Conservation (phyloP, 306 rosid genomes). For the Corylus avellana region DNA sequence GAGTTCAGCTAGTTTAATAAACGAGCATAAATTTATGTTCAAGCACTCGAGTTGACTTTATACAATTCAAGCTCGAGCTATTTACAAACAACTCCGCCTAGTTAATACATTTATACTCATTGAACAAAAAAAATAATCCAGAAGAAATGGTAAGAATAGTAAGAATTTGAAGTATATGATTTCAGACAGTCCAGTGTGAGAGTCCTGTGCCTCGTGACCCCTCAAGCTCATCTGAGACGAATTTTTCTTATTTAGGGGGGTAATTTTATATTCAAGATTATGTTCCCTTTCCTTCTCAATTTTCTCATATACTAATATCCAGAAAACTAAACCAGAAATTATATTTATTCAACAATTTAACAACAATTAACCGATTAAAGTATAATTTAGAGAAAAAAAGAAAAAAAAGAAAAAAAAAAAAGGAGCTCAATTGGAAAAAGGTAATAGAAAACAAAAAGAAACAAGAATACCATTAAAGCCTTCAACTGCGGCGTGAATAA, state of each 20-base stretch:
- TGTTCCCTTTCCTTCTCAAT: neutral
- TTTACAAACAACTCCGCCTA: no score
- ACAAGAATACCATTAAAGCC: slow-evolving; percentile 79
- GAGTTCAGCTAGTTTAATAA: no score
- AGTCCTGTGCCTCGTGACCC: neutral
- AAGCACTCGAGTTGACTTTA: no score
- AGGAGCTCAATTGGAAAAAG: neutral
- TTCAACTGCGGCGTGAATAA: slow-evolving; percentile 81
- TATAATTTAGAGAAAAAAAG: neutral
- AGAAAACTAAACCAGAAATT: neutral
- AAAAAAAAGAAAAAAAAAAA: neutral
- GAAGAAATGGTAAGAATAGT: neutral
- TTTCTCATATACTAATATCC: neutral
- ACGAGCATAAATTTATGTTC: no score
- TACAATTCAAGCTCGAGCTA: no score
- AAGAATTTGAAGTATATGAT: no score
- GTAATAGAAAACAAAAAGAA: neutral
- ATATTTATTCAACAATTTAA: neutral
- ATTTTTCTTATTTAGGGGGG: neutral
- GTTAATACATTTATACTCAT: neutral
- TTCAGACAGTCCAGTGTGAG: neutral
- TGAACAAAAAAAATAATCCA: neutral
- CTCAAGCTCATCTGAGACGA: neutral
- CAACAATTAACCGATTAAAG: neutral
- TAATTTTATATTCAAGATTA: neutral